A percentile compares a stretch with the other conserved stretches of the same genome.
These are phyloP conservation scores for Manihot esculenta DNA, from an alignment of 441 rosid genomes.

Conservation along the genomic window DNA sequence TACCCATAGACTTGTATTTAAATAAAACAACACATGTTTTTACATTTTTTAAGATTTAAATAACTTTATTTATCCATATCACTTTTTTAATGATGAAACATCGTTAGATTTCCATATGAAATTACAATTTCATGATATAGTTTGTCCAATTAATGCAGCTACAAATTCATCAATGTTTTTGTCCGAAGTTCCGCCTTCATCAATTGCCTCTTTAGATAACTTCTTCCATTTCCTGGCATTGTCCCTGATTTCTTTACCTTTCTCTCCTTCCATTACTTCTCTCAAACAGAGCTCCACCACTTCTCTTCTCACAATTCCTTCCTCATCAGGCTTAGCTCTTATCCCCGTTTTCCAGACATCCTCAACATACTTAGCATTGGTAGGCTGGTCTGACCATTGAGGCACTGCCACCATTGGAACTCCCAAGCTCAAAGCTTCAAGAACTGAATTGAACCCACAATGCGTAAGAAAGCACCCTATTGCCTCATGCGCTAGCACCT, in stretches of 20 bases:
- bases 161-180: conserved; percentile 20
- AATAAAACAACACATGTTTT: no score
- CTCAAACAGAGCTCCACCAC: not conserved
- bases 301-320: conserved; percentile 20
- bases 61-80: no score
- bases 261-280: conserved; percentile 18
- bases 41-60: no score
- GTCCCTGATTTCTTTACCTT: conserved; percentile 14
- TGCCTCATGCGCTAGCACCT: conserved; percentile 27
- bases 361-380: conserved; percentile 23
- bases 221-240: conserved; percentile 23
- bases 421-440: conserved; percentile 34
- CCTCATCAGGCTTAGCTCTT: conserved; percentile 7
- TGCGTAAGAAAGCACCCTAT: conserved; percentile 33
- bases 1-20: no score
- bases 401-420: conserved; percentile 28
- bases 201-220: conserved; percentile 15
- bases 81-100: no score
- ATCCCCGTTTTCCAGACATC: conserved; percentile 28
- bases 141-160: not conserved
- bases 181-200: conserved; percentile 26
- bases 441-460: conserved; percentile 23
- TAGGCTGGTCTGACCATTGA: conserved; percentile 23
- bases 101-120: no score
- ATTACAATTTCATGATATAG: no score